Percentiles rank a stretch among this genome's conserved stretches.
phyloP scores from a whole-genome alignment of 75 land plant species.

The Picea glauca region DNA sequence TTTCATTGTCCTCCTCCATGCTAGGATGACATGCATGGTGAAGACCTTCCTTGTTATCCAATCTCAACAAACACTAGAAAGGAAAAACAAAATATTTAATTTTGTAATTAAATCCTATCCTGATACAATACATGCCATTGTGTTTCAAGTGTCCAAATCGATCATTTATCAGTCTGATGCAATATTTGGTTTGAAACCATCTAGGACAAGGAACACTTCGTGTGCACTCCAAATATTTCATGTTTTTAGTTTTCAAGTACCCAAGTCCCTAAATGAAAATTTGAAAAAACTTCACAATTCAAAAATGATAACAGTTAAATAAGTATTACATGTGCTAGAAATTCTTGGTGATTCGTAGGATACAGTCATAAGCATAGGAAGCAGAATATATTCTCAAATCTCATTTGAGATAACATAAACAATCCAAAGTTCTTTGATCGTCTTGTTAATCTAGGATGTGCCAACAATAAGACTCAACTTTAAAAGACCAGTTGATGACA shows the following conservation, averaged over 20 bases:
- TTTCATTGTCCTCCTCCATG: no score
- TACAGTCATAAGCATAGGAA: neutral
- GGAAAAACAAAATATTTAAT: neutral
- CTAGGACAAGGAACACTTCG: neutral
- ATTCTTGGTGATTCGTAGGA: neutral
- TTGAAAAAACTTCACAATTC: slow-evolving; percentile 1
- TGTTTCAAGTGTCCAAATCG: neutral
- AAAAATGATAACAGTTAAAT: neutral
- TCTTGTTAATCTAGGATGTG: neutral
- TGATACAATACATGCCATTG: neutral
- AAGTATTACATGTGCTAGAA: no score
- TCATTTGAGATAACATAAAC: neutral
- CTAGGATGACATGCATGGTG: no score
- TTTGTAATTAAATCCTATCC: neutral
- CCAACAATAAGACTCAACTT: neutral
- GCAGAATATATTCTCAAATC: neutral
- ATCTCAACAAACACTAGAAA: neutral
- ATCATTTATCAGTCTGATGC: neutral
- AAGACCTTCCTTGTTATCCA: no score
- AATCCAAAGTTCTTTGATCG: neutral
- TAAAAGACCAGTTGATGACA: neutral
- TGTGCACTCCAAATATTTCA: neutral
- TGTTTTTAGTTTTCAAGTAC: neutral
- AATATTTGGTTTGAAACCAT: neutral
- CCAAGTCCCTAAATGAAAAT: neutral